A percentile compares a stretch with the other conserved stretches of the same genome.
Evolutionary conservation across 2,329 filamentous ascomycete species (phyloP).

Genomic region (Diaporthe ilicicola): DNA sequence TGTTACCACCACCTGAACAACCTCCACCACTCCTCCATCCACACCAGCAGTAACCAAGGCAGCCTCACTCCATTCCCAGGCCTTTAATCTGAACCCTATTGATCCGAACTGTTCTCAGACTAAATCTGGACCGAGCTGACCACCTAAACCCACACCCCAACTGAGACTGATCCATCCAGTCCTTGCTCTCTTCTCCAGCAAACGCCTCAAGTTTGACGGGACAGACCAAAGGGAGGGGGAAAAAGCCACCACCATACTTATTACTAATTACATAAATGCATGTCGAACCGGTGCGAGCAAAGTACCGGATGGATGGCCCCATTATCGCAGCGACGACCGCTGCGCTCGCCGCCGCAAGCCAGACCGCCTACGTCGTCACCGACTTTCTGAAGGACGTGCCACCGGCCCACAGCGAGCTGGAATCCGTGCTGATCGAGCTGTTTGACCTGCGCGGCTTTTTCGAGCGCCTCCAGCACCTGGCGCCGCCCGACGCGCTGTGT

Average conservation of each 20-base stretch:
- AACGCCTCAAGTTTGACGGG: not conserved
- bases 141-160: not conserved
- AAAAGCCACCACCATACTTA: not conserved
- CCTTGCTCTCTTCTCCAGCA: not conserved
- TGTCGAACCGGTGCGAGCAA: not conserved
- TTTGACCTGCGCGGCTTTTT: conserved; percentile 21
- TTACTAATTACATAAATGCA: not conserved
- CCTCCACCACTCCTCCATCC: not conserved
- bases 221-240: not conserved
- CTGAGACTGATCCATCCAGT: conserved; percentile 2
- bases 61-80: no score
- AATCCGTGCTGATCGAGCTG: conserved; percentile 27
- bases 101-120: not conserved
- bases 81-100: not conserved
- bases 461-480: not conserved
- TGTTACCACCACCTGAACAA: not conserved
- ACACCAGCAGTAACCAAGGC: no score
- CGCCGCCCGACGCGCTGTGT: not conserved
- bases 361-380: conserved; percentile 16
- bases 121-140: not conserved
- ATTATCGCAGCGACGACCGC: conserved; percentile 29
- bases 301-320: conserved; percentile 25
- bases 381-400: conserved; percentile 30
- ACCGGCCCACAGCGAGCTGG: conserved; percentile 26
- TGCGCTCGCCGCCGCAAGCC: conserved; percentile 26